phyloP scores from a whole-genome alignment of 345 rosid genomes.

The sweet orange (Citrus sinensis) region DVS_A1.0 CM039164.1:25582501-25583000 shows the following conservation, averaged over 20 bases:
- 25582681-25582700: neutral
- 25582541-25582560: neutral
- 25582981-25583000: constrained; percentile 19
- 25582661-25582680: neutral
- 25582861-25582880: constrained; percentile 50
- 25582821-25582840: constrained; percentile 86
- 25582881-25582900: neutral
- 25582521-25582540: neutral
- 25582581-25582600: neutral
- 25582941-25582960: constrained; percentile 86
- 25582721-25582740: neutral
- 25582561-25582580: neutral
- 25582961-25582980: constrained; percentile 81
- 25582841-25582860: constrained; percentile 80
- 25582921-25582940: constrained; percentile 14
- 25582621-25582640: neutral
- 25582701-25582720: neutral
- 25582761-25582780: constrained; percentile 73
- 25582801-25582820: constrained; percentile 90
- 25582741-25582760: constrained; percentile 88
- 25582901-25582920: constrained; percentile 5
- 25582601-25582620: neutral
- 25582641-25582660: neutral
- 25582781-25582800: constrained; percentile 93
- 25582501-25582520: neutral